These are phyloP conservation scores for Pleurotus platypus DNA, from an alignment of 768 basidiomycete genomes.

Conservation along the genomic window DNA sequence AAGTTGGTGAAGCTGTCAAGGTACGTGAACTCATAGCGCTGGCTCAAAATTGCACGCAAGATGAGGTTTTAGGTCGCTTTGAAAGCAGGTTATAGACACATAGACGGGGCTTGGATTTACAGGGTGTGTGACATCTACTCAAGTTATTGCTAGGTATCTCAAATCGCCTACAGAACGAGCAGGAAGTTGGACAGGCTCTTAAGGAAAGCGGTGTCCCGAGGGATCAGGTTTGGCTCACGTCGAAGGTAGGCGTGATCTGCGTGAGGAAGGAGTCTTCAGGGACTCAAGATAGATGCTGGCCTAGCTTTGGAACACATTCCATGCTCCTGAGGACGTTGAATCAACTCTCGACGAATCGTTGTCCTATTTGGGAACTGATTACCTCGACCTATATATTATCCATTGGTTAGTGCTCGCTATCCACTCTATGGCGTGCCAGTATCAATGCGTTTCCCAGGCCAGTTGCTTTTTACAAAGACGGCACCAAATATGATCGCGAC, in stretches of 20 bases:
- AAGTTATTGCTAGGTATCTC: neutral
- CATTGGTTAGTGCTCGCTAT: constrained; percentile 51
- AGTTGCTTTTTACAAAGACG: constrained; percentile 59
- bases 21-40: constrained; percentile 19
- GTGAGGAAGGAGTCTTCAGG: no score
- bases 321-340: constrained; percentile 72
- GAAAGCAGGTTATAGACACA: constrained; percentile 63
- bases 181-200: constrained; percentile 62
- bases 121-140: constrained; percentile 27
- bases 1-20: constrained; percentile 70
- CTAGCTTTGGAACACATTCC: constrained; percentile 76
- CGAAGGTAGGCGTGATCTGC: constrained; percentile 31
- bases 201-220: constrained; percentile 57
- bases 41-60: no score
- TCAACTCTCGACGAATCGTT: constrained; percentile 64
- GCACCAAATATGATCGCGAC: constrained; percentile 41
- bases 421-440: neutral
- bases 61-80: constrained; percentile 43
- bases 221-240: constrained; percentile 67
- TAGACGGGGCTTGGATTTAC: constrained; percentile 74
- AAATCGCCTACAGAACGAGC: constrained; percentile 49
- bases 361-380: constrained; percentile 55
- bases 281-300: neutral
- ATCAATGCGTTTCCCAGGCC: constrained; percentile 39
- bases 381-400: constrained; percentile 79